Conservation (phyloP, 495 filamentous ascomycete genomes). For the Choiromyces venosus region DNA sequence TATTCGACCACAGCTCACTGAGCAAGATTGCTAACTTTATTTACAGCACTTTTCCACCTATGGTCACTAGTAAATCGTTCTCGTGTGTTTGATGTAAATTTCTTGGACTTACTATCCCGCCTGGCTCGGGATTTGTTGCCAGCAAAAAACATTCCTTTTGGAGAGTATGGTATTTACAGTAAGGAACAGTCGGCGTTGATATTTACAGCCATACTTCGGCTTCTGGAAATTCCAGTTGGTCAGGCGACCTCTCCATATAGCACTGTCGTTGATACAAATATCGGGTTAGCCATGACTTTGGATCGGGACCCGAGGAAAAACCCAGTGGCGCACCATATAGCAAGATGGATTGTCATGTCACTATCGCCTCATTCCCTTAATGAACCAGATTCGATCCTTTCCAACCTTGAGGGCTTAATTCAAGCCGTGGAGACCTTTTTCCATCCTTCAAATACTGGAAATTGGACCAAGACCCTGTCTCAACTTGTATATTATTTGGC, state of each 20-base stretch:
- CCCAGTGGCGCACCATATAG: constrained; percentile 82
- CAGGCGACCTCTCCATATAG: constrained; percentile 92
- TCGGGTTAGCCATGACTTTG: constrained; percentile 75
- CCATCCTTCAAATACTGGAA: constrained; percentile 92
- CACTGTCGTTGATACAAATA: constrained; percentile 67
- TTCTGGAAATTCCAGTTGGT: constrained; percentile 94
- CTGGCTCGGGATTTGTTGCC: constrained; percentile 74
- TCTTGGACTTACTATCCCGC: constrained; percentile 83
- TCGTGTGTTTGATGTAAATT: constrained; percentile 76
- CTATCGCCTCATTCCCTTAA: constrained; percentile 80
- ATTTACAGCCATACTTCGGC: constrained; percentile 81
- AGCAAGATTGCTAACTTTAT: constrained; percentile 14
- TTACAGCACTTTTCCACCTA: constrained; percentile 75
- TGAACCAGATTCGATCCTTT: constrained; percentile 69
- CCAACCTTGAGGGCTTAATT: constrained; percentile 85
- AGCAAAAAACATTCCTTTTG: constrained; percentile 70
- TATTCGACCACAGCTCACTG: background rate
- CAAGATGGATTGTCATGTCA: constrained; percentile 92
- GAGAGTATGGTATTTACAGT: constrained; percentile 83
- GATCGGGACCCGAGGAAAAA: constrained; percentile 91
- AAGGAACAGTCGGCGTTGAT: constrained; percentile 86
- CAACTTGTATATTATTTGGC: constrained; percentile 89
- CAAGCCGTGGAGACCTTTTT: constrained; percentile 98
- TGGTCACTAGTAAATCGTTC: constrained; percentile 92
- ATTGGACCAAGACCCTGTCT: constrained; percentile 82